A percentile compares a stretch with the other conserved stretches of the same genome.
Conservation (phyloP, 495 filamentous ascomycete species). For the Neurospora sp. region DNA sequence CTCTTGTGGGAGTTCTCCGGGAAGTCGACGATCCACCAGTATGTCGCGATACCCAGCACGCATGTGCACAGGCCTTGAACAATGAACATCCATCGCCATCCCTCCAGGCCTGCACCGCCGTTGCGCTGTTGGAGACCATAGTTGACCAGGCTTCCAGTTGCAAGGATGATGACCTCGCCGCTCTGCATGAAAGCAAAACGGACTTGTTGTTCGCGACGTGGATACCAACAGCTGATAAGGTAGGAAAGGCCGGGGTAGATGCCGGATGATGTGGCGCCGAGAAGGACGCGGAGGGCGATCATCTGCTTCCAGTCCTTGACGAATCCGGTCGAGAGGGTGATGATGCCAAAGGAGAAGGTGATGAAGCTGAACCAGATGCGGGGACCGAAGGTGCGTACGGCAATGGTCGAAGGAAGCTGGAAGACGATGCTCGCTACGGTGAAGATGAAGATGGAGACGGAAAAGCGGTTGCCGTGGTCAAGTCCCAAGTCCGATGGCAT, state of each 20-base stretch:
- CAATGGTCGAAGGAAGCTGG: constrained; percentile 64
- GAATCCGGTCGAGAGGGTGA: constrained; percentile 65
- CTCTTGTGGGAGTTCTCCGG: constrained; percentile 54
- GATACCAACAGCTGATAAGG: constrained; percentile 66
- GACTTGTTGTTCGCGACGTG: constrained; percentile 59
- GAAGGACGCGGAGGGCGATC: constrained; percentile 59
- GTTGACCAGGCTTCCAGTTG: constrained; percentile 63
- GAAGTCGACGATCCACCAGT: constrained; percentile 75
- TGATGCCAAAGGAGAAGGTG: constrained; percentile 58
- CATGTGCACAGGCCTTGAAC: constrained; percentile 56
- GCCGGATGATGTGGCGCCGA: constrained; percentile 58
- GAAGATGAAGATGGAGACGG: constrained; percentile 69
- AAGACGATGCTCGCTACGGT: constrained; percentile 65
- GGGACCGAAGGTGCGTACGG: constrained; percentile 57
- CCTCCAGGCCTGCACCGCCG: constrained; percentile 47
- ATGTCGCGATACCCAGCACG: constrained; percentile 56
- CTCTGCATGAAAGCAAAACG: constrained; percentile 66
- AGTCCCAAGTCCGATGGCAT: constrained; percentile 58
- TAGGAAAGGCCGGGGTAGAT: constrained; percentile 65
- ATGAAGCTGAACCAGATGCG: constrained; percentile 57
- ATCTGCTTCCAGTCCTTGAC: constrained; percentile 61
- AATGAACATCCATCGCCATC: constrained; percentile 73
- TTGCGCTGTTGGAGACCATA: constrained; percentile 57
- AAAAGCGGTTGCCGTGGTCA: constrained; percentile 51
- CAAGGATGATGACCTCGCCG: constrained; percentile 56